These are phyloP conservation scores for Colletotrichum tanaceti DNA, from an alignment of 2,329 filamentous ascomycete species.

Conservation along the genomic window DNA sequence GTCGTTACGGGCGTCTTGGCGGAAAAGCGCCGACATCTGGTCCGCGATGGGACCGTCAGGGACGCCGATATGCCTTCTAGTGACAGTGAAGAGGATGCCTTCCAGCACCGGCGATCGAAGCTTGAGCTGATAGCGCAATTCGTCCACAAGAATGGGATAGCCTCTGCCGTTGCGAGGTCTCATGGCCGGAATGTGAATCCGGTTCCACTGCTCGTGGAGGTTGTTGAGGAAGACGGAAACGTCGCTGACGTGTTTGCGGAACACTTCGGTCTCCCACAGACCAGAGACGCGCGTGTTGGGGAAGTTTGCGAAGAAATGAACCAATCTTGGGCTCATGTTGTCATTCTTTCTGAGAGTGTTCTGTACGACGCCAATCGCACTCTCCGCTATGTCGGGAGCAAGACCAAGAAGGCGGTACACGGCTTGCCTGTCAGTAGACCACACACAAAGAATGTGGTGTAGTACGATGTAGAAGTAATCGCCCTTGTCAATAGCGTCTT, in stretches of 20 bases:
- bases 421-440: conserved; percentile 56
- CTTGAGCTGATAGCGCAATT: conserved; percentile 61
- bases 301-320: conserved; percentile 53
- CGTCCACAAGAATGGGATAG: conserved; percentile 68
- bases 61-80: conserved; percentile 59
- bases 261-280: conserved; percentile 37
- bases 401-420: conserved; percentile 44
- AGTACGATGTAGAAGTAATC: conserved; percentile 74
- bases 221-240: conserved; percentile 59
- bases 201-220: conserved; percentile 56
- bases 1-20: conserved; percentile 40
- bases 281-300: conserved; percentile 44
- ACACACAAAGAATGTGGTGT: conserved; percentile 74
- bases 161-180: conserved; percentile 45
- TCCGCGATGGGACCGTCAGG: conserved; percentile 49
- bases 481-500: conserved; percentile 63
- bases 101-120: conserved; percentile 65
- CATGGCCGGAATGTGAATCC: conserved; percentile 50
- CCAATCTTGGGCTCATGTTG: conserved; percentile 44
- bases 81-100: conserved; percentile 63
- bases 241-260: conserved; percentile 43
- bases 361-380: conserved; percentile 51
- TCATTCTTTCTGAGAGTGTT: conserved; percentile 54
- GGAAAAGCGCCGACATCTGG: conserved; percentile 47
- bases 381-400: conserved; percentile 44